Conservation (phyloP, 805 yeast genomes). For the Nakazawaea populi region DNA sequence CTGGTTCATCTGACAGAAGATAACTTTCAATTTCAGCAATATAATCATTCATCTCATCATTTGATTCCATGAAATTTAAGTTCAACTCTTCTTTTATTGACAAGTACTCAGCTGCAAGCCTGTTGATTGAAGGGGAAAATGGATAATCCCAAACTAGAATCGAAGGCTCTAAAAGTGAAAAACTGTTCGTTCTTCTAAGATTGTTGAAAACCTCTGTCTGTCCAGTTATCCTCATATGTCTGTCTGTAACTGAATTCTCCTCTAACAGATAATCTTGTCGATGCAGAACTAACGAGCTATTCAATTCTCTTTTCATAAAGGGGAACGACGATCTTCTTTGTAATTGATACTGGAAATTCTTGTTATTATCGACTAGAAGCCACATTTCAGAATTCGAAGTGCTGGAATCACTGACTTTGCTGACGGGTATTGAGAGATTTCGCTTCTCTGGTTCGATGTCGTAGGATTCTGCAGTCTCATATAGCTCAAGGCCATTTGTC, state of each 20-base stretch:
- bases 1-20: constrained; percentile 16
- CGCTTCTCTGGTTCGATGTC: background rate
- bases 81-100: constrained; percentile 15
- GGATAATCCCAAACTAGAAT: constrained; percentile 14
- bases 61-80: constrained; percentile 14
- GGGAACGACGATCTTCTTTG: constrained; percentile 37
- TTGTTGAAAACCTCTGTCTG: background rate
- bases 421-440: background rate
- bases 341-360: constrained; percentile 16
- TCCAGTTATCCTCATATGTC: background rate
- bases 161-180: constrained; percentile 24
- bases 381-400: background rate
- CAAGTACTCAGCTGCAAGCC: constrained; percentile 21
- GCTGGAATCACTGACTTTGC: background rate
- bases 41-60: constrained; percentile 13
- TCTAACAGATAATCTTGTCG: constrained; percentile 16
- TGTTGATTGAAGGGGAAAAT: constrained; percentile 17
- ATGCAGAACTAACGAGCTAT: constrained; percentile 19
- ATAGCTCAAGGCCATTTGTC: constrained; percentile 9
- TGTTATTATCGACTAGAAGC: constrained; percentile 2
- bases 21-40: constrained; percentile 15
- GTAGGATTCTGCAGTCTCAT: constrained; percentile 8
- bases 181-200: constrained; percentile 29
- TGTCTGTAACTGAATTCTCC: background rate
- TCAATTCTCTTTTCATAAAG: constrained; percentile 25